Base-by-base conservation (phyloP, 163 green algal species). In the Prototheca wickerhamii region DNA sequence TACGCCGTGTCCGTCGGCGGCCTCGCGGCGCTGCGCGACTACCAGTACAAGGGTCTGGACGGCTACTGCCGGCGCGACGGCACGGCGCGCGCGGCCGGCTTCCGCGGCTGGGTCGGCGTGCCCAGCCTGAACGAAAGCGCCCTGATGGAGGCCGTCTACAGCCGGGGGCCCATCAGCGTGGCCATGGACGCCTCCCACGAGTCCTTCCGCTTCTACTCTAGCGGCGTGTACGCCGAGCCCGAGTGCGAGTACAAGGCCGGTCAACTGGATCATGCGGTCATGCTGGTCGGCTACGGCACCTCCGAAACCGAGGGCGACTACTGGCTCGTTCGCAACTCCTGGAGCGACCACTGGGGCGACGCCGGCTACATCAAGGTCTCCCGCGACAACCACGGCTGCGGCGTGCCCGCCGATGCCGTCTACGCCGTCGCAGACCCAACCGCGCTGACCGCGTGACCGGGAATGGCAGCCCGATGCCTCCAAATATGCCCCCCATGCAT, bases 211-310 rank as follows among this genome's bases (percentile, higher is more conserved):
- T 84, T 82, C 58, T 84, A 82, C 61, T 63, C 55, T 7, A 15
- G 31, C 20, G 76, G 76, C 3, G 63, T 71, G 42, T 74, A 64
- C 4, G 49, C 62, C 31, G 68, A 75, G 58, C 50, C 71, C 1
- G 55, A 70, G 15, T 91, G 85, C 70, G 55, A 63, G 25, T 76
- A 23, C 37, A 76, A 77, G 34, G 34, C 65, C 2, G 69, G 72
- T 4, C 58, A 85, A 29, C 76, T 93, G 54, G 82, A 93, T 68
- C 87, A 94, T 63, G 75, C 76, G 23, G 77, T 92, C 21, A 56
- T 84, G 56, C 56, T 94, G 43, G 76, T 91, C n/a, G 87, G 87
- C 8, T 93, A 91, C 65, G 86, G 84, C 61, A 82, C 70, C 30
- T 69, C 83, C 58, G 33, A 61, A 4, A 35, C 26, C 4, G 26